Evolutionary conservation across 139 green algal genomes (phyloP), one percentile per base, ranked within the genome.

Genomic region (Tetradesmus obliquus): DNA sequence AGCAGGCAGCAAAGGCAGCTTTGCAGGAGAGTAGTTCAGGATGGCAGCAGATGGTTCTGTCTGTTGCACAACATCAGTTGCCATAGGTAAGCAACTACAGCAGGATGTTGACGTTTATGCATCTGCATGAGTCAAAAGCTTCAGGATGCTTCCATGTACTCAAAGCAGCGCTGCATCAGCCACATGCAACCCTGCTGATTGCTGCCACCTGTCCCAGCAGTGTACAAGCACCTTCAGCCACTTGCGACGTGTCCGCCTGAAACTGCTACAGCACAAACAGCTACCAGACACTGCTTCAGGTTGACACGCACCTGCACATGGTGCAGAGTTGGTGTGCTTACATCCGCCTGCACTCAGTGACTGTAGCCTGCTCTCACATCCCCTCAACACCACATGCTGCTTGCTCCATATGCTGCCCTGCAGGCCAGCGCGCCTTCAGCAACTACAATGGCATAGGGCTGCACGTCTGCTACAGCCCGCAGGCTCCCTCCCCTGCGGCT

Each of bases 401-500:
- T 20, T 76, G 66, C 1, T 76, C 17, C 17, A 24, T 3, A 6
- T 24, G 17, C n/a, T 76, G 17, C 66, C 5, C 57, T 76, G 66
- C 66, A 76, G 66, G 84, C 10, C 84, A 89, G 20, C 74, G 74
- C 5, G 86, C 86, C 69, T 90, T 90, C 71, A 90, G 5, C 71
- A 83, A 83, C 86, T 90, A 90, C 55, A 90, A 90, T 66, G 86
- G 86, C 17, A 90, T 90, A 3, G 86, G 86, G 20, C 12, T 90
- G 5, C n/a, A 55, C 32, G 7, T 90, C 19, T 69, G 53, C 51
- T 90, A 84, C 20, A 90, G 86, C 71, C 86, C 86, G 8, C 71
- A 84, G 51, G 32, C 69, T 3, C n/a, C 71, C 22, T 81, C 55
- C 24, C 24, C 76, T 13, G 71, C 60, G 45, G 20, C 71, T 76